Base-by-base conservation (phyloP, 139 green algal species). In the Micractinium conductrix region DNA sequence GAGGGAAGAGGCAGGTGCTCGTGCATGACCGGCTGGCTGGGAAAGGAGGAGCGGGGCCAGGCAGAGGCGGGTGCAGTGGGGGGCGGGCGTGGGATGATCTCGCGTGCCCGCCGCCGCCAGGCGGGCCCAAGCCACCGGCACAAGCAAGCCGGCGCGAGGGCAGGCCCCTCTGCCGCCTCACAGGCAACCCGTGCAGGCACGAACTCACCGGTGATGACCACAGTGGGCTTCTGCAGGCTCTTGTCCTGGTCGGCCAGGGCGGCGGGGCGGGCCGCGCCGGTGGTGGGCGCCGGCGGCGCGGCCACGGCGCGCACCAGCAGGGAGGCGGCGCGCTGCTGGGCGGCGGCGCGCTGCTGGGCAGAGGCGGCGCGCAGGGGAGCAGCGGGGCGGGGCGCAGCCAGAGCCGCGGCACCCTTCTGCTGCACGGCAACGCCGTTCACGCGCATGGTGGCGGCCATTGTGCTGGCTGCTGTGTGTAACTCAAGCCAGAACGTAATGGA, bases 191-290 rank as follows among this genome's bases (percentile, higher is more conserved):
- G 48, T 24, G 12, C 12, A 16, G 16, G 12, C 53, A 21, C 5
- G 19, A 19, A 50, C 76, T 55, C 76, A 83, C 76, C 80, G 53
- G 96, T 99, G 89, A 99, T 96, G 84, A 98, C 89, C 75, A 58
- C 87, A 0, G 88, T 92, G 50, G 91, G 91, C 85, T 95, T 95
- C 60, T 90, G 88, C 48, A 83, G 73, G 60, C 48, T 73, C 82
- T 88, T 88, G 43, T 90, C 86, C 50, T 81, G 24, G n/a, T 45
- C 38, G 2, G 40, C 70, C 70, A 63, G 28, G 37, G 72, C 44
- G 35, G 45, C 48, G 37, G 65, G 72, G 33, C 35, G n/a, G 0
- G 63, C 73, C 5, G 73, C 37, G 21, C 42, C n/a, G 37, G 38
- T 74, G 43, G 58, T 24, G 55, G 53, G 67, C 17, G 86, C 81